Conservation (phyloP, 2,329 filamentous ascomycete genomes). For the Berkeleyomyces rouxiae region DNA sequence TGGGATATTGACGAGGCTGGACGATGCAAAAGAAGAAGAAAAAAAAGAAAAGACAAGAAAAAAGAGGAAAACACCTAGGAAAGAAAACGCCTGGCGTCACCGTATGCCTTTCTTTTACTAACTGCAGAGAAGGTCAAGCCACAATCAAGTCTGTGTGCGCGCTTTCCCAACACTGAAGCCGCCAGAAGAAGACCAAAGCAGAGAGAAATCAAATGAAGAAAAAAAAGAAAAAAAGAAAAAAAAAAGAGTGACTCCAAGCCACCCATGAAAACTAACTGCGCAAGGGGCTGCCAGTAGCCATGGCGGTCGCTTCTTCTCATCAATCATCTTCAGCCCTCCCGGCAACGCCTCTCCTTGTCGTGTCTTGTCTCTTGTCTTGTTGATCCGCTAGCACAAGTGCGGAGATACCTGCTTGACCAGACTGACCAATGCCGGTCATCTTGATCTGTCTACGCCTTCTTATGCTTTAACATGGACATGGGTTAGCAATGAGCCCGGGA, state of each 20-base stretch:
- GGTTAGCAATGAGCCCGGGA: too few relatives aligned
- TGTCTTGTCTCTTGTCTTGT: too few relatives aligned
- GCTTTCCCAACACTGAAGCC: neutral
- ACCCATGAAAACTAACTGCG: too few relatives aligned
- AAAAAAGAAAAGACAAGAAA: neutral
- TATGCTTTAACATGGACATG: too few relatives aligned
- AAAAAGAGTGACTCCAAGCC: neutral
- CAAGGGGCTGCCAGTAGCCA: too few relatives aligned
- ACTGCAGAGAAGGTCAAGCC: neutral
- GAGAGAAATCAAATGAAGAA: neutral
- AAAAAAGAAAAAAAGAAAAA: neutral
- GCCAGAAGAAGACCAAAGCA: neutral
- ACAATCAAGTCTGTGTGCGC: neutral
- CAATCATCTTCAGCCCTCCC: too few relatives aligned
- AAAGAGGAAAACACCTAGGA: neutral
- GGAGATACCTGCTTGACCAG: too few relatives aligned
- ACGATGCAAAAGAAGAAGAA: neutral
- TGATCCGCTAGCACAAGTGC: too few relatives aligned
- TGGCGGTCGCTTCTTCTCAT: too few relatives aligned
- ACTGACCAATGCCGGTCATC: too few relatives aligned
- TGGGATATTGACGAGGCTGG: neutral
- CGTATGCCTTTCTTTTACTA: neutral
- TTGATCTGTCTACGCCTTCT: too few relatives aligned
- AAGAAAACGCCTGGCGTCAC: neutral
- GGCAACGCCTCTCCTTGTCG: too few relatives aligned